Evolutionary conservation across 495 filamentous ascomycete species (phyloP).

Genomic region (Aspergillus mulundensis): DNA sequence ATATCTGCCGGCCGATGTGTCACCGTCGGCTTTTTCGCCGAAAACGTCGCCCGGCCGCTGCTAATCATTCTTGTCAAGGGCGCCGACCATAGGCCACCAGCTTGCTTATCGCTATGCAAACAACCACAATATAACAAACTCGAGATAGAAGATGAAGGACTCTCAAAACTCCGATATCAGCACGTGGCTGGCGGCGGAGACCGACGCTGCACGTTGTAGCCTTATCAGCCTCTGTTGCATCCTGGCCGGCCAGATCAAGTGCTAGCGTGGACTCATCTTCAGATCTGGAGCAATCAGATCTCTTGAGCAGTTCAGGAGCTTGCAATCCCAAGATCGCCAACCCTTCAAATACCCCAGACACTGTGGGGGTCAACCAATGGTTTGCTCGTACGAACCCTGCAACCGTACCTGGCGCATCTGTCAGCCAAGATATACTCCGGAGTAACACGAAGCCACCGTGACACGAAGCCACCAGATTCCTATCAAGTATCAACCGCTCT

Average conservation of each 20-base stretch:
- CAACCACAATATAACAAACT: background rate
- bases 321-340: conserved; percentile 31
- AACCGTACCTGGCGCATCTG: conserved; percentile 32
- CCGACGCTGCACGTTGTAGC: conserved; percentile 54
- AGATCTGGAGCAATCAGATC: conserved; percentile 40
- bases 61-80: too few relatives aligned
- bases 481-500: background rate
- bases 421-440: background rate
- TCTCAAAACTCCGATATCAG: conserved; percentile 73
- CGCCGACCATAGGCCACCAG: too few relatives aligned
- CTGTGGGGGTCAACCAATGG: conserved; percentile 38
- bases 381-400: conserved; percentile 30
- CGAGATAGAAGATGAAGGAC: conserved; percentile 43
- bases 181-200: conserved; percentile 86
- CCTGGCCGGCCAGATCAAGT: background rate
- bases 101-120: too few relatives aligned
- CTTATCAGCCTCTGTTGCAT: conserved; percentile 10
- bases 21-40: too few relatives aligned
- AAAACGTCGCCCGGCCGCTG: too few relatives aligned
- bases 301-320: conserved; percentile 40
- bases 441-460: background rate
- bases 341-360: conserved; percentile 30
- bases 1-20: too few relatives aligned
- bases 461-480: too few relatives aligned
- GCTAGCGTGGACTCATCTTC: conserved; percentile 55